These are phyloP conservation scores for Corymbia maculata DNA, from an alignment of 345 rosid species.

Conservation along the genomic window DNA sequence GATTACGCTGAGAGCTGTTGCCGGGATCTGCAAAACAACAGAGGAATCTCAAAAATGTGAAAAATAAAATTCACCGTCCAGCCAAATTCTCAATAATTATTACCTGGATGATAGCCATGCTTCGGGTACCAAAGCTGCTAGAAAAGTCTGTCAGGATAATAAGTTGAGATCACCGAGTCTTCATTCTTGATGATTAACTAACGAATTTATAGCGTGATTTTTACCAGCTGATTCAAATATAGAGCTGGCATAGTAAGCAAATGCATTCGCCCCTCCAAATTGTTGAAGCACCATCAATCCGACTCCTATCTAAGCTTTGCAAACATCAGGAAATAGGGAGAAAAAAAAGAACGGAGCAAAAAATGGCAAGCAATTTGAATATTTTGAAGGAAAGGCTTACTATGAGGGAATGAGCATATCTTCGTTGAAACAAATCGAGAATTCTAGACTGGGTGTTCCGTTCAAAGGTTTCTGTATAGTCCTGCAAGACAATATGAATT, in stretches of 20 bases:
- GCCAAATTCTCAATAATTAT: background rate
- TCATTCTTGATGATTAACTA: background rate
- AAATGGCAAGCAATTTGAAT: background rate
- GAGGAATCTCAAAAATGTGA: background rate
- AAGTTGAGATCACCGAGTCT: background rate
- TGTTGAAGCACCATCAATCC: slow-evolving; percentile 40
- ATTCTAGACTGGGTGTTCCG: slow-evolving; percentile 8
- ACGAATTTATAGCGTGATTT: background rate
- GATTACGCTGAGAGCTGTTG: background rate
- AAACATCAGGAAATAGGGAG: too few species aligned
- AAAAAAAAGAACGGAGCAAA: background rate
- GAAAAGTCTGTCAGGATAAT: background rate
- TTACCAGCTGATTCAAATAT: slow-evolving; percentile 43
- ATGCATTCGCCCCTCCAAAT: slow-evolving; percentile 24
- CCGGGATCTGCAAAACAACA: slow-evolving; percentile 6
- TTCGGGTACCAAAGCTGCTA: background rate
- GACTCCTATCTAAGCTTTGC: slow-evolving; percentile 25
- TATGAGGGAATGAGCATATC: slow-evolving; percentile 22
- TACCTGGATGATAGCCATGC: slow-evolving; percentile 6
- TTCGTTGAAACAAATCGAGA: slow-evolving; percentile 24
- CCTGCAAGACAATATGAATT: slow-evolving; percentile 2
- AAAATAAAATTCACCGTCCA: background rate
- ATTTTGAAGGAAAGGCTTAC: background rate
- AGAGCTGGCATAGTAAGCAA: slow-evolving; percentile 35
- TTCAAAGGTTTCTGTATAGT: slow-evolving; percentile 15